Conservation (phyloP, 208 protist species). For the Leishmania aethiopica region DNA sequence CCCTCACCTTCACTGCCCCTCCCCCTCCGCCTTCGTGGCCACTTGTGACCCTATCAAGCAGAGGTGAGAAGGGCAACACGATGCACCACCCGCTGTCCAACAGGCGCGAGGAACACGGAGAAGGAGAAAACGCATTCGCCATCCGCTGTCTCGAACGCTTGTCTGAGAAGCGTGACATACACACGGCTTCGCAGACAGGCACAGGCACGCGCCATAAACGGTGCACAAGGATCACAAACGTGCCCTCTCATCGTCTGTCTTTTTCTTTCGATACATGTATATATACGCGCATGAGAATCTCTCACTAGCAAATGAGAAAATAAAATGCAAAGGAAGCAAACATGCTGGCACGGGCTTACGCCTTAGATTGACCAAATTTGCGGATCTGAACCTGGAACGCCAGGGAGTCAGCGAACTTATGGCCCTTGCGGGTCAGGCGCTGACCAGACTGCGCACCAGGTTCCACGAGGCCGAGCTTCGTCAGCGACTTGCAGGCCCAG, state of each 20-base stretch:
- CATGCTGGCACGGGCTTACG: conserved; percentile 11
- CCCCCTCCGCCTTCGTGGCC: background rate
- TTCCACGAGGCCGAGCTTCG: conserved; percentile 93
- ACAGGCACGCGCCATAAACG: too few relatives aligned
- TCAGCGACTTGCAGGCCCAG: conserved; percentile 95
- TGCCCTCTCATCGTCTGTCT: background rate
- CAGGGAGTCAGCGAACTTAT: conserved; percentile 95
- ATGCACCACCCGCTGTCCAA: background rate
- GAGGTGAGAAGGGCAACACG: background rate
- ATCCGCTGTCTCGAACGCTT: background rate
- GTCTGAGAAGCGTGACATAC: background rate
- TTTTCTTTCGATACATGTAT: background rate
- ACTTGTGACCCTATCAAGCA: background rate
- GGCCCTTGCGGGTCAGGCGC: conserved; percentile 93
- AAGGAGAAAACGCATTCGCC: background rate
- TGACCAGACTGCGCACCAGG: conserved; percentile 84
- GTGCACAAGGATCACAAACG: background rate
- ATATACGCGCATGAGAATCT: background rate
- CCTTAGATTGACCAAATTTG: conserved; percentile 24
- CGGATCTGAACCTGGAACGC: conserved; percentile 52
- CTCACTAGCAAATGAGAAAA: background rate
- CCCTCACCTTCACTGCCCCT: too few relatives aligned
- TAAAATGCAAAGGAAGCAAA: background rate
- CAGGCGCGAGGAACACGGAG: background rate
- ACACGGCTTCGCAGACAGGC: too few relatives aligned